Evolutionary conservation across 176 grass and related monocot genomes (phyloP), one percentile per base, ranked within the genome.

Genomic region (Oryza nivara): DNA sequence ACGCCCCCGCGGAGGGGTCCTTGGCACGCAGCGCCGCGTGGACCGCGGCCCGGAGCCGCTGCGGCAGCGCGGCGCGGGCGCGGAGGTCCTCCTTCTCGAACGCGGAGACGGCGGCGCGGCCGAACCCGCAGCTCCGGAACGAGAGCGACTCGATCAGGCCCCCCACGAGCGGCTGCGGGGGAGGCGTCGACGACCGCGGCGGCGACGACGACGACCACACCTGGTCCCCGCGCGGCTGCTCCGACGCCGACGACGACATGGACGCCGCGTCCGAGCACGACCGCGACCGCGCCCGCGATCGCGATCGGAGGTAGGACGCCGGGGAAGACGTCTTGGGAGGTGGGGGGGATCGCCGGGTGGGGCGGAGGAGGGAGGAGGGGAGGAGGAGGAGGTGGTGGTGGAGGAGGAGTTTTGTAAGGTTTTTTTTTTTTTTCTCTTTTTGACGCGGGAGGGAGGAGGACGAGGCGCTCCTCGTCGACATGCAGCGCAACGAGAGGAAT

Each of bases 51-150:
- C 78, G 79, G 61, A 98, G 85, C 23, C 91, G 91, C 20, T 45
- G 63, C 11, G 91, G 91, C 1, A 98, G 51, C 13, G 78, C 73
- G 36, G 92, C 89, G 20, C 81, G 82, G 32, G 72, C 73, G 34
- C 89, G 86, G 20, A 98, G 91, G 60, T 92, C 88, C 83, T 90
- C 93, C 78, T 92, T 95, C 77, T 87, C 89, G 52, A 90, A 79
- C 25, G 75, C 75, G 43, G 81, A 89, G 0, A 76, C 6, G 16
- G 89, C 87, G 64, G 91, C 65, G 40, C 90, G 82, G 81, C 89
- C 81, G 71, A 95, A 91, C 6, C 93, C 91, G 49, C 93, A 93
- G 38, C 89, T 78, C 43, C 91, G 75, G 28, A 88, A 89, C 6
- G 84, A 87, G 66, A 94, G 86, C 35, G 89, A 89, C 25, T 92